Evolutionary conservation across 2,329 filamentous ascomycete genomes (phyloP).

Genomic region (Fusarium nodosum): DNA sequence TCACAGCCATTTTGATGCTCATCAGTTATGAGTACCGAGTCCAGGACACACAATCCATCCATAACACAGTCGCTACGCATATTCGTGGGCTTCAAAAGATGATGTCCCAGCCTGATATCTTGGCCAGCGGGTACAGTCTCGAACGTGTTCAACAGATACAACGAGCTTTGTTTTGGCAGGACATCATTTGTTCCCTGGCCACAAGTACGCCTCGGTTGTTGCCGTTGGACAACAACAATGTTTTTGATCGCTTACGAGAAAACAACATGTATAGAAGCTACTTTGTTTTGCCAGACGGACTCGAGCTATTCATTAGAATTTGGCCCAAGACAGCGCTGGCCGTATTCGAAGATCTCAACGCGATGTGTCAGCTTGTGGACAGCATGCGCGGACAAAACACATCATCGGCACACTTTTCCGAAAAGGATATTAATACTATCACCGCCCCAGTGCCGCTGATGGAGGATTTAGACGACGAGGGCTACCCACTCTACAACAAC

Average conservation of each 20-base stretch:
- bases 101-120: neutral
- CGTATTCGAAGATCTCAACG: neutral
- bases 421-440: fast-evolving
- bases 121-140: neutral
- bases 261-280: neutral
- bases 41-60: neutral
- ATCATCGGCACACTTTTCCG: fast-evolving
- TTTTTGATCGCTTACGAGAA: neutral
- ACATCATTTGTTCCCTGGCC: slow-evolving; percentile 14
- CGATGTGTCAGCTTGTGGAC: slow-evolving; percentile 1
- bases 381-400: neutral
- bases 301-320: fast-evolving
- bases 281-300: neutral
- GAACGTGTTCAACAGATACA: neutral
- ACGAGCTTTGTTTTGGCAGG: slow-evolving; percentile 19
- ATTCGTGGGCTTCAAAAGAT: slow-evolving; percentile 6
- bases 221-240: fast-evolving
- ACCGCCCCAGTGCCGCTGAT: neutral
- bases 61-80: neutral
- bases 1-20: neutral
- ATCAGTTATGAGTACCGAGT: slow-evolving; percentile 25
- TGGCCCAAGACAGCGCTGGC: neutral
- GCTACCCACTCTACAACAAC: slow-evolving; percentile 6
- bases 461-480: slow-evolving; percentile 16
- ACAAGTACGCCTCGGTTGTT: slow-evolving; percentile 1